Base-by-base conservation (phyloP, 2,329 filamentous ascomycete genomes). In the Periconia sp. region DNA sequence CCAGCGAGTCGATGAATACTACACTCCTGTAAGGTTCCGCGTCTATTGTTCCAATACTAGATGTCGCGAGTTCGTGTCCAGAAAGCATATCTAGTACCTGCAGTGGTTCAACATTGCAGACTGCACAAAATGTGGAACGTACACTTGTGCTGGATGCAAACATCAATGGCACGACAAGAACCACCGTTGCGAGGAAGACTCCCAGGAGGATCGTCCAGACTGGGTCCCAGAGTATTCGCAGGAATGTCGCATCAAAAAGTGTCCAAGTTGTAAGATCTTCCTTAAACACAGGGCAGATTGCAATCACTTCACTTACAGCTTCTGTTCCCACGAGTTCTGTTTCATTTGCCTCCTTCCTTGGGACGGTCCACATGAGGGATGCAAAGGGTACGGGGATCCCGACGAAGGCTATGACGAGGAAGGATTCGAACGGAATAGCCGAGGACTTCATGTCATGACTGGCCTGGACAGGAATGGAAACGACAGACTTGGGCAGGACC, bases 241-340 rank as follows among this genome's bases (percentile, higher is more conserved):
- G 2, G 17, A 44, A 9, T 50, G 47, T 19, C 47, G 47, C n/a
- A 44, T 50, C 47, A 50, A 50, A 23, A 17, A 44, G 30, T 50
- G 47, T 13, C 47, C 47, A 2, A 10, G 17, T 2, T 50, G 47
- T 15, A 19, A 18, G 6, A 30, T 23, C 3, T 45, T 2, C 5
- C 42, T 50, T 41, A 23, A 50, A 27, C 47, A 20, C 10, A 1
- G 2, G 20, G 23, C 1, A 6, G 41, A 23, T 7, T 50, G 47
- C 41, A 50, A 50, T 17, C 47, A 50, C 23, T 35, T 50, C 17
- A 44, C 47, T 7, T 50, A 41, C 30, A 23, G 35, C 6, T 20
- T 10, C 41, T 50, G 47, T 17, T 10, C 10, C 10, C 17, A 33
- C 30, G 1, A 50, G 15, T 50, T 37, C 7, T 50, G 47, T 11